Evolutionary conservation across 2,329 filamentous ascomycete species (phyloP).

Genomic region (Penicillium hesseltinei): DNA sequence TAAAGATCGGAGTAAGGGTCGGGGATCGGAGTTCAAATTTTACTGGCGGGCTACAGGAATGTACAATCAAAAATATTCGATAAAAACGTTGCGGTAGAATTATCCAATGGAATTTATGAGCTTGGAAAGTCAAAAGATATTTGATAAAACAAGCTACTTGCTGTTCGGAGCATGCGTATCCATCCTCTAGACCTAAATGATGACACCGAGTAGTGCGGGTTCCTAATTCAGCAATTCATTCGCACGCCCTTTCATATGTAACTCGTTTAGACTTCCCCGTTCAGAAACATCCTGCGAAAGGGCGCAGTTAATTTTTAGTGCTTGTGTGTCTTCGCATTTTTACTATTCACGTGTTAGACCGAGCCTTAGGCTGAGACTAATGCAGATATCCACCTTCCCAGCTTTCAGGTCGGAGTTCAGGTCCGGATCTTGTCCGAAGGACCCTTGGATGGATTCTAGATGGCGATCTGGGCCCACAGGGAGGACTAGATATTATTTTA

Average conservation of each 20-base stretch:
- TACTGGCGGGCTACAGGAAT: not conserved
- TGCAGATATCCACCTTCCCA: too few relatives aligned
- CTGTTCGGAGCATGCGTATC: not conserved
- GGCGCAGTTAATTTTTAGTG: not conserved
- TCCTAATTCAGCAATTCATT: not conserved
- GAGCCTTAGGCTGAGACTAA: not conserved
- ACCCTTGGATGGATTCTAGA: not conserved
- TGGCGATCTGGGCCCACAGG: not conserved
- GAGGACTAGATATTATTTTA: not conserved
- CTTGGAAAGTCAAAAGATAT: not conserved
- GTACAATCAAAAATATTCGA: not conserved
- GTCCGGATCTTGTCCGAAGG: not conserved
- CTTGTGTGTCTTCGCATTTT: not conserved
- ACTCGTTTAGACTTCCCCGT: not conserved
- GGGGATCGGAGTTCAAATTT: slow-evolving; percentile 6
- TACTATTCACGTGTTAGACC: not conserved
- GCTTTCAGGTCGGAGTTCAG: not conserved
- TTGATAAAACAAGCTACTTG: slow-evolving; percentile 1
- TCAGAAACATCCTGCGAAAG: not conserved
- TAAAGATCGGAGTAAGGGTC: slow-evolving; percentile 2
- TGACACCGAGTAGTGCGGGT: not conserved
- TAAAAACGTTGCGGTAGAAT: not conserved
- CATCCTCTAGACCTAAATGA: slow-evolving; percentile 1
- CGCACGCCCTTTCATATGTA: not conserved
- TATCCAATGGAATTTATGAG: not conserved